Base-by-base conservation (phyloP, 2,329 filamentous ascomycete species). In the Aureobasidium mangrovei region DNA sequence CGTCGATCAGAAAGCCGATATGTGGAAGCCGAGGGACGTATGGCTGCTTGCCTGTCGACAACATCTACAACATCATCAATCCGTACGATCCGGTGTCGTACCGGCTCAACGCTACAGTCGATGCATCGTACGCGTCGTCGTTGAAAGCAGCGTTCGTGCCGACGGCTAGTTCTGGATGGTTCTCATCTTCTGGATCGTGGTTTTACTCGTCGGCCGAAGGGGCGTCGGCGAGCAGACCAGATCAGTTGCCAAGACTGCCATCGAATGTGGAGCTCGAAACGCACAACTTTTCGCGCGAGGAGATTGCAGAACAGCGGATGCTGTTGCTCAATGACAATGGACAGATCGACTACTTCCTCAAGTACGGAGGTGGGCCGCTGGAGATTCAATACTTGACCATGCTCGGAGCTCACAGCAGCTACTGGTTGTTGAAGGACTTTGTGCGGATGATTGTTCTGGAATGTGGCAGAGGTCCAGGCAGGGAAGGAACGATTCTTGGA, bases 331-430 rank as follows among this genome's bases (percentile, higher is more conserved):
- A 98, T 62, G 93, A 98, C 63, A 97, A 97, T 60, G 91, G 91
- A 0, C 93, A 98, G 70, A 84, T 98, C 39, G 93, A 98, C 67
- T 98, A 83, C 70, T 94, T 85, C 63, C 73, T 98, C 46, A 83
- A 83, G 46, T 90, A 88, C 6, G 87, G 89, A 0, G 86, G 88
- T 1, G 93, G 93, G 0, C 85, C 91, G 3, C 74, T 98, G 35
- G 93, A 95, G 69, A 90, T 96, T 27, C 91, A 97, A 70, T 98
- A 98, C 67, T 71, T 97, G 35, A 96, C 95, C 61, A 98, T 98
- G 93, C 73, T 98, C 53, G 88, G 89, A 55, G 93, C 93, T 7
- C 93, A 98, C 69, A 90, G 88, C 54, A 91, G 87, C 66, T 98
- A 98, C 69, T 98, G 93, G 93, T 79, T 82, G 2, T 83, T 86